Percentiles rank a stretch among this genome's conserved stretches.
These are phyloP conservation scores for Colletotrichum lentis DNA, from an alignment of 2,329 filamentous ascomycete genomes.

Conservation along the genomic window DNA sequence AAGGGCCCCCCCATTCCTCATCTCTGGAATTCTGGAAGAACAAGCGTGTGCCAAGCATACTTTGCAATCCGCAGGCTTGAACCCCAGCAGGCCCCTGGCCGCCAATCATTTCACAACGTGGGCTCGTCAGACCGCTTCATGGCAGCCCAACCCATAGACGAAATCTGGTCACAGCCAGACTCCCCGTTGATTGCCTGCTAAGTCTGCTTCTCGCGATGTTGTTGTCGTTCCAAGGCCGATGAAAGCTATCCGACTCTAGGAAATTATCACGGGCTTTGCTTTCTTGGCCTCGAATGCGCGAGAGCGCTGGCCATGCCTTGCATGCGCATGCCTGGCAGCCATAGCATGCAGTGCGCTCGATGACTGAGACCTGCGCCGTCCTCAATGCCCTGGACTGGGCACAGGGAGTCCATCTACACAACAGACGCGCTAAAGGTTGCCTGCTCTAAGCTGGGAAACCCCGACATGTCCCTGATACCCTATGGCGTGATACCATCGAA, in stretches of 20 bases:
- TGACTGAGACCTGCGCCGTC: constrained; percentile 14
- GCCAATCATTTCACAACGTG: constrained; percentile 40
- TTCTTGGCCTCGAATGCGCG: not conserved
- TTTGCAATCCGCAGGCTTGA: constrained; percentile 18
- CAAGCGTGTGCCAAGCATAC: constrained; percentile 31
- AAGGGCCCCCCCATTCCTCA: constrained; percentile 16
- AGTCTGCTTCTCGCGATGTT: not conserved
- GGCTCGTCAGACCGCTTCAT: constrained; percentile 34
- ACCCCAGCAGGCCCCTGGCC: constrained; percentile 16
- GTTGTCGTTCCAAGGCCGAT: constrained; percentile 3
- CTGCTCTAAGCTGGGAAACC: not conserved
- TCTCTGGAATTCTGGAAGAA: constrained; percentile 14
- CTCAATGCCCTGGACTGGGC: not conserved
- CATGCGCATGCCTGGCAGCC: constrained; percentile 1
- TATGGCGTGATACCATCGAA: not conserved
- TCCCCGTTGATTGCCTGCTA: not conserved
- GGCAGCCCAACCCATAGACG: constrained; percentile 24
- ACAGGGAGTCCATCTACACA: not conserved
- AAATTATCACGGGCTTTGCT: not conserved
- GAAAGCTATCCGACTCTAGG: not conserved
- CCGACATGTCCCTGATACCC: not conserved
- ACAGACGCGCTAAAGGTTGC: not conserved
- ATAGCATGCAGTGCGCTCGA: constrained; percentile 8
- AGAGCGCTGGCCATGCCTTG: constrained; percentile 5
- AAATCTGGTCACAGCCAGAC: not conserved